A percentile compares a stretch with the other conserved stretches of the same genome.
These are phyloP conservation scores for Cercospora sp. DNA, from an alignment of 2,329 filamentous ascomycete species.

Conservation along the genomic window DNA sequence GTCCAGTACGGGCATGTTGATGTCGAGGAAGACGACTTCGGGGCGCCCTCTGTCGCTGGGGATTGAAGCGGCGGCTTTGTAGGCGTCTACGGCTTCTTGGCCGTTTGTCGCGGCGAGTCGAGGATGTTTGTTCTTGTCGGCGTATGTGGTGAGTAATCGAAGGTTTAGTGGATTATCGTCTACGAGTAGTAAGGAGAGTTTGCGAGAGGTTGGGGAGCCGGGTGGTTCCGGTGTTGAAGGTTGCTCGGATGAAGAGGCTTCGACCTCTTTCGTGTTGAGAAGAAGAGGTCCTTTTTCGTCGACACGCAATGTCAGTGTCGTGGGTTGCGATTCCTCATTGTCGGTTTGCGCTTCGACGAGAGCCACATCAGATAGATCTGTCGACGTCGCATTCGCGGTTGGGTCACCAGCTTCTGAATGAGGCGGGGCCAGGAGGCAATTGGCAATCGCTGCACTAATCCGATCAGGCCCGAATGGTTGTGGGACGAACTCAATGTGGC, in stretches of 20 bases:
- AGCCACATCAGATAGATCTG: neutral
- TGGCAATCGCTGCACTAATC: constrained; percentile 6
- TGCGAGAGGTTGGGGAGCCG: neutral
- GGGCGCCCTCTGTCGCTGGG: neutral
- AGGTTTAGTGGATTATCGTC: constrained; percentile 39
- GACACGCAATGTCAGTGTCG: neutral
- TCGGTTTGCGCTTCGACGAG: neutral
- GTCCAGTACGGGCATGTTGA: constrained; percentile 31
- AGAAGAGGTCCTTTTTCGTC: neutral
- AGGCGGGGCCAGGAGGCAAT: constrained; percentile 2
- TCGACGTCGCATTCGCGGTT: neutral
- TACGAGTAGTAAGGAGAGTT: constrained; percentile 30
- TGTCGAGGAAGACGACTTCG: constrained; percentile 42
- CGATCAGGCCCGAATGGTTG: constrained; percentile 15
- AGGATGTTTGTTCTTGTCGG: constrained; percentile 37
- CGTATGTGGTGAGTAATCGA: constrained; percentile 24
- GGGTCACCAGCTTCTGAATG: neutral
- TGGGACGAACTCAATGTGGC: constrained; percentile 10
- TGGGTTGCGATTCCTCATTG: neutral
- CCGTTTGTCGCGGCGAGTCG: constrained; percentile 48
- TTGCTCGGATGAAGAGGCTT: constrained; percentile 2
- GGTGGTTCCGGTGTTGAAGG: constrained; percentile 1
- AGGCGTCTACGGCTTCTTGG: constrained; percentile 45
- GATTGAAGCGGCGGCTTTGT: neutral
- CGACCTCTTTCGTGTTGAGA: neutral